phyloP scores from a whole-genome alignment of 2,329 filamentous ascomycete species.

The Didymella lethalis region DNA sequence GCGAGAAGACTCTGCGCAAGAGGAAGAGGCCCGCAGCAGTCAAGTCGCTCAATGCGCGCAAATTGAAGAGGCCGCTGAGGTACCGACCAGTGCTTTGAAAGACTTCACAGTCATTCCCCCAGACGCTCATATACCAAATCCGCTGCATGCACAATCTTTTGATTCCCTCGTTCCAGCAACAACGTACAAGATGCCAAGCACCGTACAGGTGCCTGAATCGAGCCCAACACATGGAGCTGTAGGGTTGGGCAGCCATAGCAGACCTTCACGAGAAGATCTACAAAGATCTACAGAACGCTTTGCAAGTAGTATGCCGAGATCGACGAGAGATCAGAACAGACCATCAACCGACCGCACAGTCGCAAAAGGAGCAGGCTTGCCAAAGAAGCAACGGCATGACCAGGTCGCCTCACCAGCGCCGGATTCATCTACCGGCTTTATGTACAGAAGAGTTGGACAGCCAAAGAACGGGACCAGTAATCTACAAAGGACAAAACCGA shows the following conservation, averaged over 20 bases:
- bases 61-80: not conserved
- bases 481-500: constrained; percentile 26
- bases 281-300: constrained; percentile 27
- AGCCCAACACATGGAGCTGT: not conserved
- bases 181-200: constrained; percentile 13
- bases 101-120: not conserved
- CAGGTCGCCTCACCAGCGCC: constrained; percentile 34
- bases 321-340: not conserved
- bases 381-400: constrained; percentile 18
- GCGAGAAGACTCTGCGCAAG: constrained; percentile 21
- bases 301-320: not conserved
- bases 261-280: constrained; percentile 2
- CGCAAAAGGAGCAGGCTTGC: not conserved
- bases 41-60: constrained; percentile 14
- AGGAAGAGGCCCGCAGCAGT: constrained; percentile 21
- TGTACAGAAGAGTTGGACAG: constrained; percentile 34
- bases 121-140: not conserved
- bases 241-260: constrained; percentile 1
- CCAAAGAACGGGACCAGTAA: constrained; percentile 17
- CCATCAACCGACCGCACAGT: not conserved
- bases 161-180: constrained; percentile 20
- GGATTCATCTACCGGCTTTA: constrained; percentile 38
- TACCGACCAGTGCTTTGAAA: not conserved
- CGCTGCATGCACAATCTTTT: constrained; percentile 7
- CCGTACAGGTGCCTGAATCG: constrained; percentile 14